Conservation (phyloP, 306 rosid species). For the Quercus suber region DNA sequence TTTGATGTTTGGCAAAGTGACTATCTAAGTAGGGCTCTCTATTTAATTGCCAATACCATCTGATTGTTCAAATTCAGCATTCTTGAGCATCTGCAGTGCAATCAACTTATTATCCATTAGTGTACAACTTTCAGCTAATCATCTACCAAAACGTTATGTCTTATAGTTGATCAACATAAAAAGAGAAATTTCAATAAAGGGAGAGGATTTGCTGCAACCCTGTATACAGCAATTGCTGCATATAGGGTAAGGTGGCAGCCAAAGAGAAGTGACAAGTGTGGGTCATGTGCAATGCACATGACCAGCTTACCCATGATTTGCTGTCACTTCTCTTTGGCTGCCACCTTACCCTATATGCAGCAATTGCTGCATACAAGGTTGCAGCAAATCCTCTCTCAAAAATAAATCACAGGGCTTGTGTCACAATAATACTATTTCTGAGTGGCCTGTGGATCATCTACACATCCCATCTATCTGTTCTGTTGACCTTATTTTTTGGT, state of each 20-base stretch:
- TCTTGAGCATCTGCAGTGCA: conserved; percentile 69
- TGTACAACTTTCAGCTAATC: neutral
- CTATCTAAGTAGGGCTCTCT: neutral
- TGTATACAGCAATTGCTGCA: no score
- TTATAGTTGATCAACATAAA: neutral
- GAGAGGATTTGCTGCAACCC: no score
- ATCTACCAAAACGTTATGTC: neutral
- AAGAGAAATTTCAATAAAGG: neutral
- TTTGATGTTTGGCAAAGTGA: neutral
- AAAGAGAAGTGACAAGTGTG: no score
- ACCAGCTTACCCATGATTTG: no score
- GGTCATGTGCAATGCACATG: no score
- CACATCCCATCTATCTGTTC: neutral
- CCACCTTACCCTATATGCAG: no score
- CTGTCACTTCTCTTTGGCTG: no score
- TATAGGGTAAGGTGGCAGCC: no score
- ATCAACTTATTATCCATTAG: conserved; percentile 8
- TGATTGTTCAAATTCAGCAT: conserved; percentile 35
- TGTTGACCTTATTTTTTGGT: neutral
- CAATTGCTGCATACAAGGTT: no score
- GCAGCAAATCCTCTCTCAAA: no score
- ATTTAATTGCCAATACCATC: conserved; percentile 18
- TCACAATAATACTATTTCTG: neutral
- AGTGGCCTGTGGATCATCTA: neutral
- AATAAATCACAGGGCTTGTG: neutral